Percentiles rank a stretch among this genome's conserved stretches.
Conservation (phyloP, 768 basidiomycete genomes). For the Hydnomerulius pinastri region DNA sequence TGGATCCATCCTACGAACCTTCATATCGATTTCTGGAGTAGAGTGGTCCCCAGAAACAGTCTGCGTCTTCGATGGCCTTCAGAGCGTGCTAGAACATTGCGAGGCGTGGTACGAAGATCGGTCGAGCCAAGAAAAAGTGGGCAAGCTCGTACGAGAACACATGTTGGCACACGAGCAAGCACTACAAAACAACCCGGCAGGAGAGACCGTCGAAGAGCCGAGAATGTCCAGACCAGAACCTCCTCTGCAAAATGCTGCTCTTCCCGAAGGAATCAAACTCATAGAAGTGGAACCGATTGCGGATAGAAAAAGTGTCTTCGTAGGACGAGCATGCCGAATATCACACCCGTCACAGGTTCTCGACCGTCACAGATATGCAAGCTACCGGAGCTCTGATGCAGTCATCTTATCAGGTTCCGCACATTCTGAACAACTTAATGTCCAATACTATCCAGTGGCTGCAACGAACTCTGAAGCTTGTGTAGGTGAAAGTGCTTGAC, state of each 20-base stretch:
- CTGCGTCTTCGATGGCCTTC: slow-evolving; percentile 87
- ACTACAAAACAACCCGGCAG: slow-evolving; percentile 10
- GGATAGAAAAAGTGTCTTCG: slow-evolving; percentile 84
- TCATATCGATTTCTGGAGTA: slow-evolving; percentile 74
- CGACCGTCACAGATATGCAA: background rate
- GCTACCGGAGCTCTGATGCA: background rate
- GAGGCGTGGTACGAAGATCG: slow-evolving; percentile 72
- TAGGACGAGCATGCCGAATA: slow-evolving; percentile 83
- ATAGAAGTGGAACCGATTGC: slow-evolving; percentile 75
- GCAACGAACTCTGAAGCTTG: no score
- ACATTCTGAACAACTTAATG: slow-evolving; percentile 65
- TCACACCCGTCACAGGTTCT: slow-evolving; percentile 73
- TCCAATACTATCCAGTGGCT: no score
- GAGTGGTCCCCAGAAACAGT: slow-evolving; percentile 75
- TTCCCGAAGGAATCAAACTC: slow-evolving; percentile 68
- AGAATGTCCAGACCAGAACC: background rate
- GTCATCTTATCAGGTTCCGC: slow-evolving; percentile 54
- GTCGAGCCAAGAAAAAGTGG: slow-evolving; percentile 54
- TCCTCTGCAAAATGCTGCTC: slow-evolving; percentile 16
- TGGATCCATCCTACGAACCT: no score
- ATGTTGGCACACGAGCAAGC: slow-evolving; percentile 27
- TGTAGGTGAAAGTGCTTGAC: no score
- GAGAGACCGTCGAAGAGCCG: slow-evolving; percentile 7
- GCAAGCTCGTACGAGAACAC: slow-evolving; percentile 59
- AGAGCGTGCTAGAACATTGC: slow-evolving; percentile 69